These are phyloP conservation scores for Modicella reniformis DNA, from an alignment of 371 early-diverging fungal genomes.

Conservation along the genomic window DNA sequence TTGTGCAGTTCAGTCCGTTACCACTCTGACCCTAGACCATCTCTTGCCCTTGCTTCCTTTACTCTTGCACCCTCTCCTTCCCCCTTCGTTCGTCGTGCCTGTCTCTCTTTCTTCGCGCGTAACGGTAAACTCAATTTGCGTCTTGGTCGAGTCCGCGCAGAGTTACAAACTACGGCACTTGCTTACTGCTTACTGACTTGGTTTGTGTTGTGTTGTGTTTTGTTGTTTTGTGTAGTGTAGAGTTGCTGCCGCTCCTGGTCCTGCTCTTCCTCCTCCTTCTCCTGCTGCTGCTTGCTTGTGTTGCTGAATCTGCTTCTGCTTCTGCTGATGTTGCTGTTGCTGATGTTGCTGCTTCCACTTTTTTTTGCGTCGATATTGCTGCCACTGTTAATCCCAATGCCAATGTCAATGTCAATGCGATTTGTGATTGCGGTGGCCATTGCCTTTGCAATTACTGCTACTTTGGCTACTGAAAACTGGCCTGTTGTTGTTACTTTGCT, in stretches of 20 bases:
- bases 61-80: background rate
- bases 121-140: conserved; percentile 19
- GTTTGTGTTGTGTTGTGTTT: background rate
- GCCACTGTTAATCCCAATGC: too few species aligned
- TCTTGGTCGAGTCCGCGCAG: background rate
- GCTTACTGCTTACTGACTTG: background rate
- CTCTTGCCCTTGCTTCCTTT: background rate
- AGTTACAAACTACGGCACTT: background rate
- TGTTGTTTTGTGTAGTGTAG: background rate
- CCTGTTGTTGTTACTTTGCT: conserved; percentile 7
- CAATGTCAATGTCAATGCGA: background rate
- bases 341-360: background rate
- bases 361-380: background rate
- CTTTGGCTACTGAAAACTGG: background rate
- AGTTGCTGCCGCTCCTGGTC: background rate
- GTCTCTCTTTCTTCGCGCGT: conserved; percentile 8
- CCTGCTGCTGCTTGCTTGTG: background rate
- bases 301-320: background rate
- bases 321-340: background rate
- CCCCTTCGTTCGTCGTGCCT: background rate
- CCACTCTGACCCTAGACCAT: background rate
- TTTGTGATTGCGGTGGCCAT: background rate
- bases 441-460: background rate
- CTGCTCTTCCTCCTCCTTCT: background rate
- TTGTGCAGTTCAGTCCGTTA: background rate